A percentile compares a stretch with the other conserved stretches of the same genome.
Conservation (phyloP, 2,329 filamentous ascomycete species). For the Tolypocladium tropicale region DNA sequence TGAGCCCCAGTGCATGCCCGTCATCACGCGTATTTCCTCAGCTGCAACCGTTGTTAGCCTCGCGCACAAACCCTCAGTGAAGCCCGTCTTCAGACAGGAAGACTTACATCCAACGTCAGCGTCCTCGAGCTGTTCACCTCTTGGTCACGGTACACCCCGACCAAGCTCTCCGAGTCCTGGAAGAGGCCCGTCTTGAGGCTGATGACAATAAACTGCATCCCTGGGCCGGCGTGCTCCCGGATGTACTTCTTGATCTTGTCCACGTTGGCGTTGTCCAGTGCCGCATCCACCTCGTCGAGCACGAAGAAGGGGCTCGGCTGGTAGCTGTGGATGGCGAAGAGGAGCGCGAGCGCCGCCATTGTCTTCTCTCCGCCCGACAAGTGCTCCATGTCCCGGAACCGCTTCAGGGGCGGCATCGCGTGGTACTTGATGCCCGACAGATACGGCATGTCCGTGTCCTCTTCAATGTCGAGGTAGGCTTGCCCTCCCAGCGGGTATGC, state of each 20-base stretch:
- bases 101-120: conserved; percentile 87
- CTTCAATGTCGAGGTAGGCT: conserved; percentile 80
- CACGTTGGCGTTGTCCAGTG: conserved; percentile 96
- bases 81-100: not conserved
- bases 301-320: conserved; percentile 97
- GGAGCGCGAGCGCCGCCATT: conserved; percentile 89
- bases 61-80: not conserved
- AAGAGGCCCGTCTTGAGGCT: conserved; percentile 91
- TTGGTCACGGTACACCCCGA: conserved; percentile 94
- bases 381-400: conserved; percentile 98
- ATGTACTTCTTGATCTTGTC: conserved; percentile 96
- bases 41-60: not conserved
- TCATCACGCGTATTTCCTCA: not conserved
- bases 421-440: conserved; percentile 95
- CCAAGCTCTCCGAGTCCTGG: conserved; percentile 89
- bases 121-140: conserved; percentile 85
- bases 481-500: conserved; percentile 90
- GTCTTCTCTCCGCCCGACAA: conserved; percentile 96
- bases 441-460: conserved; percentile 94
- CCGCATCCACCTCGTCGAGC: conserved; percentile 93
- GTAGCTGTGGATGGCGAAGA: conserved; percentile 95
- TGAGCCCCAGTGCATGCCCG: not conserved
- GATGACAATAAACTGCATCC: conserved; percentile 99
- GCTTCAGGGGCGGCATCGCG: conserved; percentile 95
- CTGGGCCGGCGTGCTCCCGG: conserved; percentile 82